Conservation (phyloP, 2,329 filamentous ascomycete genomes). For the Aspergillus spinulosporus region DNA sequence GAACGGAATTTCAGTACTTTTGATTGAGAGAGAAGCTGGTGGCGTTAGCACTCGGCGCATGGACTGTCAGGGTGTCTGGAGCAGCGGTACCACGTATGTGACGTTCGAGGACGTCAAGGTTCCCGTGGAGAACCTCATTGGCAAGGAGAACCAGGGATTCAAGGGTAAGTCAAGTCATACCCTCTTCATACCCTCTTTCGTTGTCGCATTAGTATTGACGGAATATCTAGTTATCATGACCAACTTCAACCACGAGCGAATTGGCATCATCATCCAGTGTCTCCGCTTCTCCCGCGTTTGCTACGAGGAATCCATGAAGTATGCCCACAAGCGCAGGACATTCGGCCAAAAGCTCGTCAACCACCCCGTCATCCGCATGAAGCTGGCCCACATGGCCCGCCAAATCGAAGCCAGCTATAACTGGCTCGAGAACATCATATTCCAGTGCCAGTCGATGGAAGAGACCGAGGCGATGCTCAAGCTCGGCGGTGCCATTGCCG, state of each 20-base stretch:
- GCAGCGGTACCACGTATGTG: conserved; percentile 91
- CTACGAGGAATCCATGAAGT: conserved; percentile 95
- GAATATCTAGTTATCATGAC: conserved; percentile 80
- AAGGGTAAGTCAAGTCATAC: conserved; percentile 55
- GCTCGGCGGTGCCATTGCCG: conserved; percentile 89
- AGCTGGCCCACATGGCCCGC: conserved; percentile 96
- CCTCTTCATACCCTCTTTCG: conserved; percentile 10
- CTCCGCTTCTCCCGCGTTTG: conserved; percentile 93
- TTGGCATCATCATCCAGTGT: conserved; percentile 98
- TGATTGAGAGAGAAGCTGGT: conserved; percentile 81
- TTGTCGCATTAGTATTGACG: not conserved
- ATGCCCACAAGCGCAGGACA: conserved; percentile 93
- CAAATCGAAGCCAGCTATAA: conserved; percentile 97
- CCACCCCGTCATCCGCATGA: conserved; percentile 95
- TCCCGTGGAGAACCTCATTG: conserved; percentile 96
- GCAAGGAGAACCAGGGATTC: conserved; percentile 98
- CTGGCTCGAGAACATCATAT: conserved; percentile 95
- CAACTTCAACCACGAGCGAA: conserved; percentile 99
- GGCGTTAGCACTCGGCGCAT: conserved; percentile 92
- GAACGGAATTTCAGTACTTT: conserved; percentile 85
- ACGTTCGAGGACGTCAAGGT: conserved; percentile 99
- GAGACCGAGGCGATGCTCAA: conserved; percentile 95
- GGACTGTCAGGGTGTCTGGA: conserved; percentile 99
- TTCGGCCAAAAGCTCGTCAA: conserved; percentile 97
- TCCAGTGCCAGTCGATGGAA: conserved; percentile 88